Evolutionary conservation across 306 rosid genomes (phyloP).

Genomic region (Vigna angularis): DNA sequence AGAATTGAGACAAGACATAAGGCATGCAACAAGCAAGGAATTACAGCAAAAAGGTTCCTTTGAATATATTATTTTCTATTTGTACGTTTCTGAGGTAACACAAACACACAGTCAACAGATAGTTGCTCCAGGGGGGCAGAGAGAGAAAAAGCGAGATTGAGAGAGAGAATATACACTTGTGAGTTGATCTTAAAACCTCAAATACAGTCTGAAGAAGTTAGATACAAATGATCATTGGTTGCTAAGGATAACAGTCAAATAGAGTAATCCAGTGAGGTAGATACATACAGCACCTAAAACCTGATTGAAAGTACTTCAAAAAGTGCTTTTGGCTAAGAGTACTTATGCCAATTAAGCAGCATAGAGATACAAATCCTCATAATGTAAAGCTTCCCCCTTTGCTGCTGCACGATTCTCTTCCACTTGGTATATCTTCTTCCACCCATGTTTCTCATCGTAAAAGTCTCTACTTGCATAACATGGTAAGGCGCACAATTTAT

Average conservation of each 20-base stretch:
- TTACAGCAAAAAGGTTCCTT: constrained; percentile 2
- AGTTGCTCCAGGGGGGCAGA: background rate
- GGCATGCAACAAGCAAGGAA: constrained; percentile 28
- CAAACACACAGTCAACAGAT: constrained; percentile 12
- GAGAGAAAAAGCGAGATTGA: background rate
- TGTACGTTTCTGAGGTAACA: constrained; percentile 41
- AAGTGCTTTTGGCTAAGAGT: constrained; percentile 49
- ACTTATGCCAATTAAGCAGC: constrained; percentile 82
- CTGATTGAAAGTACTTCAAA: constrained; percentile 15
- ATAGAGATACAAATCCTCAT: constrained; percentile 81
- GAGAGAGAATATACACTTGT: background rate
- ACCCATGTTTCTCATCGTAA: constrained; percentile 44
- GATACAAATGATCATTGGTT: constrained; percentile 10
- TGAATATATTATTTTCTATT: constrained; percentile 19
- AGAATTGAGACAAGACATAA: constrained; percentile 33
- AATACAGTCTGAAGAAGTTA: constrained; percentile 33
- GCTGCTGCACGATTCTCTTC: constrained; percentile 77
- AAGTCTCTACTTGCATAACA: constrained; percentile 31
- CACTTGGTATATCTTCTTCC: constrained; percentile 67
- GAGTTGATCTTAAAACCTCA: constrained; percentile 32
- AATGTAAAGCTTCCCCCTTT: constrained; percentile 76
- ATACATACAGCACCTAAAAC: constrained; percentile 33
- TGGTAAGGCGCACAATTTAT: constrained; percentile 46
- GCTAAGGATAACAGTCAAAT: constrained; percentile 11
- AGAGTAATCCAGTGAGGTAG: constrained; percentile 35